Evolutionary conservation across 1,284 basidiomycete genomes (phyloP).

Genomic region (Irpex lacteus): DNA sequence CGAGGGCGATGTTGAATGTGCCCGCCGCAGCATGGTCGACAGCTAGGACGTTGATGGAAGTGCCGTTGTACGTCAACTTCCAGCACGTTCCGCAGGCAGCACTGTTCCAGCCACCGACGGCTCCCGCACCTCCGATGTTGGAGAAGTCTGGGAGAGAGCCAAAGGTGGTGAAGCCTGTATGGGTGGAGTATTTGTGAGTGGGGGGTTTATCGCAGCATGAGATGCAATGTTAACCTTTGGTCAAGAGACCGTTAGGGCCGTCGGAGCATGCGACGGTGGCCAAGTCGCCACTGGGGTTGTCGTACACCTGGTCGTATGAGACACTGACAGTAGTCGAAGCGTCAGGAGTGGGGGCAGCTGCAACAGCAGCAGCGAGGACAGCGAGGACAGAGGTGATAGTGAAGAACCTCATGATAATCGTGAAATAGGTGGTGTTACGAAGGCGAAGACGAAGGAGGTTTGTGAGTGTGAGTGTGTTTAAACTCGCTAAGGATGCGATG

Average conservation of each 20-base stretch:
- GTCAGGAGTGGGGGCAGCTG: slow-evolving; percentile 10
- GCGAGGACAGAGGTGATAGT: slow-evolving; percentile 18
- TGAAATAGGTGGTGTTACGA: not conserved
- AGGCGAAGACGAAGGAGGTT: not conserved
- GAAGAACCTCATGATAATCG: slow-evolving; percentile 21
- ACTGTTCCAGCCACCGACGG: slow-evolving; percentile 41
- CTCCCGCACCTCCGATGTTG: slow-evolving; percentile 42
- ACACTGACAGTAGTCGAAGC: slow-evolving; percentile 35
- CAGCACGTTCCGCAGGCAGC: slow-evolving; percentile 46
- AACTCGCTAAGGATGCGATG: not conserved
- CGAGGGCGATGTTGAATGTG: slow-evolving; percentile 36
- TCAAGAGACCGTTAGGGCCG: slow-evolving; percentile 39
- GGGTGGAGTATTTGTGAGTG: not conserved
- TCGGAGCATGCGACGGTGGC: slow-evolving; percentile 45
- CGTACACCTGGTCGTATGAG: slow-evolving; percentile 42
- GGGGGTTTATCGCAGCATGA: slow-evolving; percentile 26
- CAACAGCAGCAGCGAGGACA: slow-evolving; percentile 14
- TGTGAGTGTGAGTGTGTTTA: not conserved
- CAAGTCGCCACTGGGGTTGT: slow-evolving; percentile 33
- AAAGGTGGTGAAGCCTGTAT: slow-evolving; percentile 44
- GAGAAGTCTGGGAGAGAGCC: slow-evolving; percentile 45
- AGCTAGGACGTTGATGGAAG: slow-evolving; percentile 37
- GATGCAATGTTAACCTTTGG: slow-evolving; percentile 33
- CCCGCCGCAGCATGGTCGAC: slow-evolving; percentile 37
- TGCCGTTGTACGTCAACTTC: slow-evolving; percentile 37